phyloP scores from a whole-genome alignment of 345 rosid species.

The Microcos paniculata region DNA sequence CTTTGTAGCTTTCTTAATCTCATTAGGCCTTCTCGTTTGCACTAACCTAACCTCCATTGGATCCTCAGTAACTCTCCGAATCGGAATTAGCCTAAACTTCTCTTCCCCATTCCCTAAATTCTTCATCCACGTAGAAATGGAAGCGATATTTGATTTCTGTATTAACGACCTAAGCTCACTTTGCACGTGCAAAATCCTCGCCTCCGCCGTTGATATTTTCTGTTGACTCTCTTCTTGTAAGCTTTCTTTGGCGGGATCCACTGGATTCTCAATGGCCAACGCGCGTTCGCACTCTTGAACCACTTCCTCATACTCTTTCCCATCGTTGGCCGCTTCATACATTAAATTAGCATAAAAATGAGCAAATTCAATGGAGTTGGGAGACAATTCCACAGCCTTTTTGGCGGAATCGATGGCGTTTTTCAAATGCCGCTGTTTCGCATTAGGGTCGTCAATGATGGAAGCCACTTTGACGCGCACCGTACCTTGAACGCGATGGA shows the following conservation, averaged over 20 bases:
- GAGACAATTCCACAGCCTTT: conserved; percentile 72
- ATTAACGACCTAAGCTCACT: conserved; percentile 68
- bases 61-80: conserved; percentile 74
- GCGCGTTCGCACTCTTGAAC: conserved; percentile 83
- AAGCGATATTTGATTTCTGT: conserved; percentile 69
- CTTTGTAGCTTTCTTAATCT: conserved; percentile 90
- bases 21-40: conserved; percentile 80
- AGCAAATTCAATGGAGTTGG: conserved; percentile 73
- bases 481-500: conserved; percentile 84
- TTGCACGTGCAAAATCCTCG: conserved; percentile 74
- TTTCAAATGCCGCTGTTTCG: conserved; percentile 66
- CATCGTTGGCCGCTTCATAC: conserved; percentile 76
- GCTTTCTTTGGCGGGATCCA: conserved; percentile 91
- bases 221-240: conserved; percentile 85
- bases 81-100: conserved; percentile 67
- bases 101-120: conserved; percentile 83
- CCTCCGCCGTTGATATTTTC: conserved; percentile 65
- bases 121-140: conserved; percentile 84
- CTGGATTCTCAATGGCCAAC: conserved; percentile 61
- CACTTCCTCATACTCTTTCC: conserved; percentile 83
- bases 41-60: conserved; percentile 81
- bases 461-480: conserved; percentile 72
- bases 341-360: conserved; percentile 86
- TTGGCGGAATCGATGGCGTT: conserved; percentile 74
- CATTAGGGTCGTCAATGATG: conserved; percentile 65